Conservation (phyloP, 2,329 filamentous ascomycete species). For the Trichoderma sp. region DNA sequence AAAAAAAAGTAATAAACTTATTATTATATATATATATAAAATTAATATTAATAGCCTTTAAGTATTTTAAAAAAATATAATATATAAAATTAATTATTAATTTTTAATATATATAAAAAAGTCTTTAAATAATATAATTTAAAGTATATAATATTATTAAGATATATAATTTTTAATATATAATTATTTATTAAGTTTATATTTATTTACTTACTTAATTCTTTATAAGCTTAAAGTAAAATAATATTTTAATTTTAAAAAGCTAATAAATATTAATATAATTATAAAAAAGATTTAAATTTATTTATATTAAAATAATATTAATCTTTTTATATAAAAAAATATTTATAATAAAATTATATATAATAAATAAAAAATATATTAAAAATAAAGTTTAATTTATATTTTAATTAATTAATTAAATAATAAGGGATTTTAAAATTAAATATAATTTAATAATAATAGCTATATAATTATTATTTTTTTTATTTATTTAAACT, state of each 20-base stretch:
- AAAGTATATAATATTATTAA: background rate
- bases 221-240: background rate
- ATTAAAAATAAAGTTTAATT: background rate
- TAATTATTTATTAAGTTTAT: background rate
- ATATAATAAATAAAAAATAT: background rate
- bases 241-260: background rate
- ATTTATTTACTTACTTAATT: background rate
- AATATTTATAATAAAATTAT: constrained; percentile 2
- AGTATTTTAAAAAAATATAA: background rate
- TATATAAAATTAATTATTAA: background rate
- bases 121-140: background rate
- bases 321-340: background rate
- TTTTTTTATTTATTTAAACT: background rate
- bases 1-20: too few relatives aligned
- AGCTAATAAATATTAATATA: background rate
- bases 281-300: background rate
- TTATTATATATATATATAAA: too few relatives aligned
- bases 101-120: background rate
- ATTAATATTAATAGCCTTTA: background rate
- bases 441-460: constrained; percentile 9
- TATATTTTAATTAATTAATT: constrained; percentile 2
- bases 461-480: background rate
- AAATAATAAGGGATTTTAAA: background rate
- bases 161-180: background rate
- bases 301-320: background rate